Evolutionary conservation across 1,284 basidiomycete species (phyloP), one percentile per base, ranked within the genome.

Genomic region (Boletellus sp.): DNA sequence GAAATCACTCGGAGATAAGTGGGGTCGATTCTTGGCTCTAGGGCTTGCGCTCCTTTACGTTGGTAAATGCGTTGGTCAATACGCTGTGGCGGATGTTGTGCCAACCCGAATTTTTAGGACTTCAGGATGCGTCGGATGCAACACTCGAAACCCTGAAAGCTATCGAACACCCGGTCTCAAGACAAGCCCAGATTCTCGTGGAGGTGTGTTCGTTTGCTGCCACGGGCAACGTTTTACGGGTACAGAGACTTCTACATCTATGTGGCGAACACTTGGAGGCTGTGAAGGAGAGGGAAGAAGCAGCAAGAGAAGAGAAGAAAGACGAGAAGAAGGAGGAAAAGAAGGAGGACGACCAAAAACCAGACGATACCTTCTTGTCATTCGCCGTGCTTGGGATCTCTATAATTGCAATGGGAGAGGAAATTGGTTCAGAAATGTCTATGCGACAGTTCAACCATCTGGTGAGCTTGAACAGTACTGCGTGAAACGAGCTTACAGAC

Each of bases 351-450:
- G 71, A 71, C 39, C 68, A 69, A 51, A 72, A 76, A 49, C 73
- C 77, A 53, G 82, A 91, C 56, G 89, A 97, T 60, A 87, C 88
- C 35, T 93, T 92, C 79, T 93, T 98, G 71, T 84, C 92, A 1
- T 92, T 98, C 60, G 92, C 97, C 13, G 93, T 97, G 38, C 80
- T 99, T 42, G 96, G 93, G 40, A 93, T 99, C 61, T 90, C 96
- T 0, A 73, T 99, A 45, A 90, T 99, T 39, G 89, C 96, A 1
- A 99, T 99, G 95, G 97, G 97, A 38, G 97, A 99, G 71, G 96
- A 99, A 44, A 88, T 99, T 43, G 97, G 97, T 47, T 86, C 95
- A 4, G 94, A 99, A 72, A 99, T 99, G 95, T 88, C 90, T 4
- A 72, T 97, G 58, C 77, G 94, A 61, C 91, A 94, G 64, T 94